phyloP scores from a whole-genome alignment of 2,329 filamentous ascomycete species.

The Neophaeococcomyces aloes region DNA sequence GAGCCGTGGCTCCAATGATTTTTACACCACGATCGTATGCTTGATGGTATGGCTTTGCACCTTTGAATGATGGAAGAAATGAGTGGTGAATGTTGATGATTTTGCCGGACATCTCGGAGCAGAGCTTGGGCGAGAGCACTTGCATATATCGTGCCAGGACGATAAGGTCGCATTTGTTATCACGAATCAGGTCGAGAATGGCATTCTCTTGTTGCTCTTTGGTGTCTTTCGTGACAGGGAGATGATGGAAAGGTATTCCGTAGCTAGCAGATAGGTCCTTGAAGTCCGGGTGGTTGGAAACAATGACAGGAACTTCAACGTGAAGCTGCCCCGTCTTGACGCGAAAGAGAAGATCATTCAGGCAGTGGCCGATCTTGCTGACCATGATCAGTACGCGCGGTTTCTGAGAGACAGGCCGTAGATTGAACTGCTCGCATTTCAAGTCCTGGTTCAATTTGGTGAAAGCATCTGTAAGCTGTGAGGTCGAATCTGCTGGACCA shows the following conservation, averaged over 20 bases:
- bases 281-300: conserved; percentile 74
- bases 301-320: conserved; percentile 66
- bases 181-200: conserved; percentile 58
- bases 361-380: conserved; percentile 76
- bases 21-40: conserved; percentile 78
- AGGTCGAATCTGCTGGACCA: conserved; percentile 44
- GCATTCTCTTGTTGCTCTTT: conserved; percentile 62
- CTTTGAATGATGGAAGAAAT: conserved; percentile 80
- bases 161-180: conserved; percentile 64
- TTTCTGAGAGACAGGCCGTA: conserved; percentile 58
- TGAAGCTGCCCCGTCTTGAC: conserved; percentile 62
- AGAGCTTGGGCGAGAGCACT: conserved; percentile 64
- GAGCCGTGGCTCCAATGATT: conserved; percentile 76
- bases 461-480: conserved; percentile 21
- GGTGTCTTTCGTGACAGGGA: conserved; percentile 69
- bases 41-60: conserved; percentile 79
- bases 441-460: conserved; percentile 36
- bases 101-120: conserved; percentile 66
- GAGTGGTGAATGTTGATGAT: conserved; percentile 92
- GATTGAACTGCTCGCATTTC: conserved; percentile 61
- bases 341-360: conserved; percentile 75
- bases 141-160: conserved; percentile 84
- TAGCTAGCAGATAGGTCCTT: conserved; percentile 58
- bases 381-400: conserved; percentile 77
- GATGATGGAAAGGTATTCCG: conserved; percentile 67